Percentiles rank a stretch among this genome's conserved stretches.
phyloP scores from a whole-genome alignment of 805 yeast genomes.

The Lachancea meyersii region DNA sequence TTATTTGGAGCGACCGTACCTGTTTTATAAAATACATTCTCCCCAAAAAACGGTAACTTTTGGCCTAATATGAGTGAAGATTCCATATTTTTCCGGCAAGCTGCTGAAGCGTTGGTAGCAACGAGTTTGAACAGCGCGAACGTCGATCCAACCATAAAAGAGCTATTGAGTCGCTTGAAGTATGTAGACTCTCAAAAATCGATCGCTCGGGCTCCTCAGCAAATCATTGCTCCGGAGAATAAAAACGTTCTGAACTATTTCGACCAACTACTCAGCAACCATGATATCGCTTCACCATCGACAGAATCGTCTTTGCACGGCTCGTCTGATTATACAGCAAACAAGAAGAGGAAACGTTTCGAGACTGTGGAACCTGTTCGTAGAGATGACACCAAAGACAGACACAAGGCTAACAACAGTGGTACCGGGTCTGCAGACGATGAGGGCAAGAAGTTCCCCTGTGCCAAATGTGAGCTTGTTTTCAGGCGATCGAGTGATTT shows the following conservation, averaged over 20 bases:
- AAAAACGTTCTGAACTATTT: constrained; percentile 12
- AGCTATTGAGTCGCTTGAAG: constrained; percentile 25
- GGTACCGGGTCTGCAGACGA: constrained; percentile 4
- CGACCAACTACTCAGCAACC: constrained; percentile 10
- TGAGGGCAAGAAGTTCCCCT: constrained; percentile 42
- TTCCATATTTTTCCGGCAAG: constrained; percentile 25
- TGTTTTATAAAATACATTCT: background rate
- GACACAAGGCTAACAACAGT: background rate
- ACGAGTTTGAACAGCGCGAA: constrained; percentile 24
- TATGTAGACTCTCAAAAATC: constrained; percentile 11
- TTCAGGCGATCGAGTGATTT: constrained; percentile 65
- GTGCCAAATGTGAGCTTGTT: constrained; percentile 54
- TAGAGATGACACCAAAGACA: constrained; percentile 1
- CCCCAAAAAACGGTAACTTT: background rate
- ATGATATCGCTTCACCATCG: background rate
- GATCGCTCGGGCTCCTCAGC: constrained; percentile 3
- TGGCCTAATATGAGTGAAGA: constrained; percentile 24
- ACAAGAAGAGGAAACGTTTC: constrained; percentile 2
- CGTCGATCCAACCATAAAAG: constrained; percentile 28
- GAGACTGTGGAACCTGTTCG: background rate
- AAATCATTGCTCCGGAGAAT: constrained; percentile 8
- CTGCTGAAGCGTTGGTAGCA: constrained; percentile 31
- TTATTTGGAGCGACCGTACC: background rate
- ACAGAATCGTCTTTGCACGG: background rate
- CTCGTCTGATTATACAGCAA: background rate